Conservation (phyloP, 768 basidiomycete species). For the Sarcomyxa edulis region DNA sequence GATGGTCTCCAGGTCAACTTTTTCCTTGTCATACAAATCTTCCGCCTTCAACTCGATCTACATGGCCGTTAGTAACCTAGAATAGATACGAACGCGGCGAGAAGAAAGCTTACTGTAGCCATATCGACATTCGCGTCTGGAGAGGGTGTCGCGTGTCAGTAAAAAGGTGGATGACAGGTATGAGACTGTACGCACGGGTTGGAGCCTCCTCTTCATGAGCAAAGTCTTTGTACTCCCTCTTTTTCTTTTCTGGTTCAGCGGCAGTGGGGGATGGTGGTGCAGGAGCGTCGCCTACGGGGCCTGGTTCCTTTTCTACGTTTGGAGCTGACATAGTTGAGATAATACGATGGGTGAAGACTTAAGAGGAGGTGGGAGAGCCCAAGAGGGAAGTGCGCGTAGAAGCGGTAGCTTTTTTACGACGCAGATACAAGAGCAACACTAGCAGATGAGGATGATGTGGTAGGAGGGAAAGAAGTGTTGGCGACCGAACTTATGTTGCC, state of each 20-base stretch:
- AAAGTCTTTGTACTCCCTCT: slow-evolving; percentile 87
- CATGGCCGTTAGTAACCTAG: background rate
- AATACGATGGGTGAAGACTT: no score
- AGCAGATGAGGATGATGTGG: no score
- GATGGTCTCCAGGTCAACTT: slow-evolving; percentile 97
- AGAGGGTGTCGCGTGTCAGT: slow-evolving; percentile 8
- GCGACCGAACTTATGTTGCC: no score
- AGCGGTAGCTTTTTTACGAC: no score
- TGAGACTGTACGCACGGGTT: slow-evolving; percentile 57
- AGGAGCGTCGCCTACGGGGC: slow-evolving; percentile 39
- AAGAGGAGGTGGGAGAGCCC: no score
- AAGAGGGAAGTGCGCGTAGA: no score
- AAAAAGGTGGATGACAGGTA: slow-evolving; percentile 8
- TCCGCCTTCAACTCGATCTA: slow-evolving; percentile 87
- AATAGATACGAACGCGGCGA: slow-evolving; percentile 1
- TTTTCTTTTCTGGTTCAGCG: slow-evolving; percentile 41
- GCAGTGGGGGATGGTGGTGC: slow-evolving; percentile 15
- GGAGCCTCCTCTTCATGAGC: slow-evolving; percentile 65
- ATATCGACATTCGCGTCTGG: slow-evolving; percentile 86
- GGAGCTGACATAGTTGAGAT: no score
- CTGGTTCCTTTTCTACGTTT: slow-evolving; percentile 65
- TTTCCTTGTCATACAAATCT: slow-evolving; percentile 97
- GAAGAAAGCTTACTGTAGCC: slow-evolving; percentile 57
- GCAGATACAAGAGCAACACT: no score
- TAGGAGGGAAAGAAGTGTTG: no score